phyloP scores from a whole-genome alignment of 208 protist species.

The Phytomonas sp. region DNA sequence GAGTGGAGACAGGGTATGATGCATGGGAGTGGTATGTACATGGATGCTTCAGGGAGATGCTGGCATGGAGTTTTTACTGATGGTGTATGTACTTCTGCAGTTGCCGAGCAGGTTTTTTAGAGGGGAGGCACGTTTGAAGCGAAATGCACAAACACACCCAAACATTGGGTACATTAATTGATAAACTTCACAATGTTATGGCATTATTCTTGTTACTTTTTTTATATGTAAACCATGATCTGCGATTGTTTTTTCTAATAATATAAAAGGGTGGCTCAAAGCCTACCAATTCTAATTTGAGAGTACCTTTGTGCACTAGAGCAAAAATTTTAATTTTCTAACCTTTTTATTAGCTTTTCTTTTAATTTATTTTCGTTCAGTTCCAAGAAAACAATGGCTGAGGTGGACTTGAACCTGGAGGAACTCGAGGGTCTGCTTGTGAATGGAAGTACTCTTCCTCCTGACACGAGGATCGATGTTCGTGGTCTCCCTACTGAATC shows the following conservation, averaged over 20 bases:
- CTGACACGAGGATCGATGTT: neutral
- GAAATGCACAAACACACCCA: neutral
- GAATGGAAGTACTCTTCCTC: neutral
- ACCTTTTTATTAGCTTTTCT: conserved; percentile 6
- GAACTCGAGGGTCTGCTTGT: conserved; percentile 61
- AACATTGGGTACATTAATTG: neutral
- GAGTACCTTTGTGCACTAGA: neutral
- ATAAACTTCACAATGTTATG: neutral
- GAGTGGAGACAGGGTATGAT: conserved; percentile 73
- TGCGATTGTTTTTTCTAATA: neutral
- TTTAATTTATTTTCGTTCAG: conserved; percentile 20
- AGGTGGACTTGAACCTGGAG: conserved; percentile 55
- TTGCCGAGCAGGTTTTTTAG: conserved; percentile 48
- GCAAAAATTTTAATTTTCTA: neutral
- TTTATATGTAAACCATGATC: neutral
- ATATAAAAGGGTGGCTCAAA: neutral
- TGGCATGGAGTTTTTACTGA: conserved; percentile 73
- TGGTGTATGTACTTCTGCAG: conserved; percentile 30
- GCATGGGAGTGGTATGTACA: conserved; percentile 79
- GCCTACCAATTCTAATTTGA: neutral
- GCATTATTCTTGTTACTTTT: neutral
- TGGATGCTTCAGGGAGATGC: conserved; percentile 50
- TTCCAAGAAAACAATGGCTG: conserved; percentile 30
- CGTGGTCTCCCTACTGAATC: neutral
- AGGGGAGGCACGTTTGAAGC: neutral